Evolutionary conservation across 495 filamentous ascomycete species (phyloP), one percentile per base, ranked within the genome.

Genomic region (Lasiosphaeria hispida): DNA sequence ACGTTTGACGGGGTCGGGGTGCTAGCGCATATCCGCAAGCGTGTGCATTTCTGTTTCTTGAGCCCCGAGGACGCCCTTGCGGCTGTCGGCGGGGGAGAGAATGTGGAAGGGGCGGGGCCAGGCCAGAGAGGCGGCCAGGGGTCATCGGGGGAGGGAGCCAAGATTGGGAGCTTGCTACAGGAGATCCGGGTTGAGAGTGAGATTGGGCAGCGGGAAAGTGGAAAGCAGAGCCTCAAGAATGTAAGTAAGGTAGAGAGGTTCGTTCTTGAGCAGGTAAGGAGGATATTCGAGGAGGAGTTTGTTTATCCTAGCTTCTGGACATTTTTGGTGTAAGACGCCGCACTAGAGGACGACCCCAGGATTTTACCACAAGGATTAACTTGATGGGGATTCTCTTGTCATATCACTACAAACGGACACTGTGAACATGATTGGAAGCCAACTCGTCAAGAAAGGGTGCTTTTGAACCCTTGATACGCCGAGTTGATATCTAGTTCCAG

Each of bases 241-340:
- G 92, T 98, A 38, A 92, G 95, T 14, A 98, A 98, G 76, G 94
- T 98, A 38, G 94, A 98, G 76, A 87, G 91, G 59, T 98, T 98
- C 69, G 90, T 98, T 45, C 80, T 98, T 18, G 93, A 96, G 69
- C 95, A 97, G 70, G 94, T 98, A 36, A 85, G 93, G 57, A 83
- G 92, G 55, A 96, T 97, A 57, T 97, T 98, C 66, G 94, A 98
- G 73, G 94, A 97, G 67, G 94, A 98, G 71, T 89, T 98, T 69
- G 92, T 98, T 18, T 98, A 92, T 75, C 94, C 94, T 39, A 96
- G 92, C 70, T 97, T 91, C 73, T 97, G 92, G 91, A 98, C 93
- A 1, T 96, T 97, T 69, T 75, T 98, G 57, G 85, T 98, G 8
- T 97, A 51, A 58, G 70, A 33, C n/a, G 30, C 5, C 14, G 17